These are phyloP conservation scores for Calonectria honghensis DNA, from an alignment of 2,329 filamentous ascomycete species.

Conservation along the genomic window DNA sequence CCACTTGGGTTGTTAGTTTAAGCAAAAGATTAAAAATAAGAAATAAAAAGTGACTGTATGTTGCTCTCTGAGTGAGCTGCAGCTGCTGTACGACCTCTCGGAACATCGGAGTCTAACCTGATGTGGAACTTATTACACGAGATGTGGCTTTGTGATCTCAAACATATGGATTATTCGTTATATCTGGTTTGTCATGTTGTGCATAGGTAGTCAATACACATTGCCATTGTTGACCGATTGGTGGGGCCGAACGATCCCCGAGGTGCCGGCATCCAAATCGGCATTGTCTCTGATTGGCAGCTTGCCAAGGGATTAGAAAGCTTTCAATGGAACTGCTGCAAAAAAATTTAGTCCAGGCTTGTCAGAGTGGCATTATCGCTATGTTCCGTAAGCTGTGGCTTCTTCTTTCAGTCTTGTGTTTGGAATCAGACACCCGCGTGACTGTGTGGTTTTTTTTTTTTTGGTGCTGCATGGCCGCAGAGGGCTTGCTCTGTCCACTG, in stretches of 20 bases:
- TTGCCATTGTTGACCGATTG: neutral
- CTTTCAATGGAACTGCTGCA: neutral
- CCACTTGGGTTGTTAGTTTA: neutral
- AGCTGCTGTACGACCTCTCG: neutral
- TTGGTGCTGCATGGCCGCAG: neutral
- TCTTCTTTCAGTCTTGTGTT: neutral
- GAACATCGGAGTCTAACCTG: constrained; percentile 1
- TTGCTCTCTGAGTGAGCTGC: neutral
- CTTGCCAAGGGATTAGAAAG: neutral
- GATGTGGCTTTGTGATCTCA: neutral
- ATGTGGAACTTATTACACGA: neutral
- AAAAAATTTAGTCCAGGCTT: neutral
- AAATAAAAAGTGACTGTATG: too few relatives aligned
- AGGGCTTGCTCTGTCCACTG: neutral
- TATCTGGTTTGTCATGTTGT: neutral
- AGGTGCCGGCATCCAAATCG: neutral
- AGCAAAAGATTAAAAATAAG: too few relatives aligned
- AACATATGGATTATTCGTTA: neutral
- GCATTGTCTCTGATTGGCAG: constrained; percentile 19
- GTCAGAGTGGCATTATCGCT: constrained; percentile 18
- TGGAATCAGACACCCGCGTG: constrained; percentile 10
- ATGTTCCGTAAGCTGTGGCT: neutral
- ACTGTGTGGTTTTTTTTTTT: neutral
- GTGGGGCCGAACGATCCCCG: constrained; percentile 24
- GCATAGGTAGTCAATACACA: neutral